A percentile compares a stretch with the other conserved stretches of the same genome.
phyloP scores from a whole-genome alignment of 75 land plant genomes.

The Azolla pinnata region DNA sequence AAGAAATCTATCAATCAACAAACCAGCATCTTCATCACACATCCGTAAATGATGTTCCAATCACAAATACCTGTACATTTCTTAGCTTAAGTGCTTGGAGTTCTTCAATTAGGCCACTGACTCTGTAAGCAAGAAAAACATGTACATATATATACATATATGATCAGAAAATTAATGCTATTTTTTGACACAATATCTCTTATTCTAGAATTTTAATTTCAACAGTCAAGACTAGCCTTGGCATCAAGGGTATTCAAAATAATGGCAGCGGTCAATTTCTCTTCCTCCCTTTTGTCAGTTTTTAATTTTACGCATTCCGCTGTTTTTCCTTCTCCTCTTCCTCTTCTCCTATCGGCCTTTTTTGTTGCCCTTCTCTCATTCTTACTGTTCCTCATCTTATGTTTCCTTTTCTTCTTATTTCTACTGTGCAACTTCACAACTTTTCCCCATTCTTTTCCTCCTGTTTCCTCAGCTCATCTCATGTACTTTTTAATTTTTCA shows the following conservation, averaged over 20 bases:
- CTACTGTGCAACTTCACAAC: no score
- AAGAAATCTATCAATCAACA: background rate
- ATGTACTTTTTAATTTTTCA: no score
- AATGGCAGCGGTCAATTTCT: constrained; percentile 1
- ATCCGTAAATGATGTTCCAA: background rate
- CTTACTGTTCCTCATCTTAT: no score
- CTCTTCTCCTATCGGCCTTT: no score
- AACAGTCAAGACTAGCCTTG: background rate
- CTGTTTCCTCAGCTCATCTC: no score
- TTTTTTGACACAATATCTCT: background rate
- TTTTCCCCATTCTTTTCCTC: no score
- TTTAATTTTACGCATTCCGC: no score
- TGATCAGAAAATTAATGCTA: background rate
- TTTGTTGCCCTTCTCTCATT: no score
- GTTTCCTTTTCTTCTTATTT: no score
- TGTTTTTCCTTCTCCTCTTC: no score
- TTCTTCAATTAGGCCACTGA: constrained; percentile 23
- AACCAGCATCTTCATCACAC: constrained; percentile 7
- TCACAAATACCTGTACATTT: constrained; percentile 26
- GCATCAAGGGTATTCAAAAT: background rate
- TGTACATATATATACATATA: background rate
- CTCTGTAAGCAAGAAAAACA: constrained; percentile 3
- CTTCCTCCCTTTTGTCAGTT: no score
- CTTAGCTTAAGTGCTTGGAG: constrained; percentile 25
- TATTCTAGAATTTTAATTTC: background rate